phyloP scores from a whole-genome alignment of 208 protist species.

The Crithidia fasciculata region DNA sequence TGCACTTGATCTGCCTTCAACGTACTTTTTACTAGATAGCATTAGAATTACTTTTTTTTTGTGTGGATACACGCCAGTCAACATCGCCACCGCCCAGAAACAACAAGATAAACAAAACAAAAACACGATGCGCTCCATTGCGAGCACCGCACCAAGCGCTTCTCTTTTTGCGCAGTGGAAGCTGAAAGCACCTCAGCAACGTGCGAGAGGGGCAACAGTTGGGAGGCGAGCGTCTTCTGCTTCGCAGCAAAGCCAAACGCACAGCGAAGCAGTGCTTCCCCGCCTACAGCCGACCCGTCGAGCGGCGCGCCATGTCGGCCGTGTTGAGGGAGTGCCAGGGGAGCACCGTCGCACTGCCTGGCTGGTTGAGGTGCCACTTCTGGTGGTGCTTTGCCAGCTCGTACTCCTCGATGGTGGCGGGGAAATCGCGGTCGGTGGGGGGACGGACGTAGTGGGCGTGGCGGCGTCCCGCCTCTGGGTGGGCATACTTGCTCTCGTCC shows the following conservation, averaged over 20 bases:
- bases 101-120: background rate
- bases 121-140: too few species aligned
- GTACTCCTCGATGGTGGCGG: slow-evolving; percentile 87
- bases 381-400: slow-evolving; percentile 93
- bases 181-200: too few species aligned
- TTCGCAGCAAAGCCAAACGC: background rate
- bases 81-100: background rate
- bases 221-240: too few species aligned
- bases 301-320: slow-evolving; percentile 65
- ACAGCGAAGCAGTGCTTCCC: background rate
- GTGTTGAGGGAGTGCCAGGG: slow-evolving; percentile 88
- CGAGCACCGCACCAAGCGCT: too few species aligned
- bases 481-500: slow-evolving; percentile 87
- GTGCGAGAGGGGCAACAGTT: too few species aligned
- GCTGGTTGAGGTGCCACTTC: slow-evolving; percentile 92
- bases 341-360: slow-evolving; percentile 84
- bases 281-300: slow-evolving; percentile 39
- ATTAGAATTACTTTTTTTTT: too few species aligned
- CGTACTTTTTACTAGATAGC: too few species aligned
- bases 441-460: slow-evolving; percentile 83
- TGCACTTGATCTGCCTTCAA: too few species aligned
- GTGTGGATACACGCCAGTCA: background rate
- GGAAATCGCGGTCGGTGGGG: slow-evolving; percentile 82
- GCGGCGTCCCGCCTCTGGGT: slow-evolving; percentile 80
- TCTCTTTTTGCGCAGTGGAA: too few species aligned